Evolutionary conservation across 164 flowering plant species (phyloP).

Genomic region (Vitis cinerea): DNA sequence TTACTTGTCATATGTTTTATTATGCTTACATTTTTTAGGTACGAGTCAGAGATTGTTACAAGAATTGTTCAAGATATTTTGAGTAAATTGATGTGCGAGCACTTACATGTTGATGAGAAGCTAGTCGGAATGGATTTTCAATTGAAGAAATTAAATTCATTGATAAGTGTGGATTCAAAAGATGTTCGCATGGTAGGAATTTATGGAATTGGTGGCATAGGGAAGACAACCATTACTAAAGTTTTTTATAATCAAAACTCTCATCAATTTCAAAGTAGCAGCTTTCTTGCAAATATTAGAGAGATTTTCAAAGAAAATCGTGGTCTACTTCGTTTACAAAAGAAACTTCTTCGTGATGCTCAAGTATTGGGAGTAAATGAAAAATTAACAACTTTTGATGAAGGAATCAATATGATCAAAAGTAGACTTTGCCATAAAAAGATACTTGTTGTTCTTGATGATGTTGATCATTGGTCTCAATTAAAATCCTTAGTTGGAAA

Average conservation of each 20-base stretch:
- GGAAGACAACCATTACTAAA: conserved; percentile 16
- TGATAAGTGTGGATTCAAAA: not conserved
- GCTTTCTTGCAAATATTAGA: conserved; percentile 10
- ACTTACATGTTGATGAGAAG: not conserved
- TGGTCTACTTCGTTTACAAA: not conserved
- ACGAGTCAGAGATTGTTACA: too few relatives aligned
- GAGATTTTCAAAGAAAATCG: not conserved
- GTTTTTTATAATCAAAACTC: conserved; percentile 5
- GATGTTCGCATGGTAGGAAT: conserved; percentile 6
- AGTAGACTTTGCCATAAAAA: not conserved
- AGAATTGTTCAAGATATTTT: too few relatives aligned
- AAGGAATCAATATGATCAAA: too few relatives aligned
- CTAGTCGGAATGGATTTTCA: conserved; percentile 8
- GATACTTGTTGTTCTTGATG: conserved; percentile 4
- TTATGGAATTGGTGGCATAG: conserved; percentile 17
- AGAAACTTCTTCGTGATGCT: not conserved
- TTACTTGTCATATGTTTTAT: too few relatives aligned
- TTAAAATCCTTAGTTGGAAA: conserved; percentile 1
- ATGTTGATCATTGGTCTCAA: not conserved
- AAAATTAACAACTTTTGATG: too few relatives aligned
- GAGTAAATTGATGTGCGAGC: too few relatives aligned
- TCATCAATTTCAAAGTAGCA: not conserved
- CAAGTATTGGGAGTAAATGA: too few relatives aligned
- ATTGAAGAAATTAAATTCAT: not conserved
- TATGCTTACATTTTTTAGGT: too few relatives aligned